Conservation (phyloP, 345 rosid species). For the Carallia brachiata region DNA sequence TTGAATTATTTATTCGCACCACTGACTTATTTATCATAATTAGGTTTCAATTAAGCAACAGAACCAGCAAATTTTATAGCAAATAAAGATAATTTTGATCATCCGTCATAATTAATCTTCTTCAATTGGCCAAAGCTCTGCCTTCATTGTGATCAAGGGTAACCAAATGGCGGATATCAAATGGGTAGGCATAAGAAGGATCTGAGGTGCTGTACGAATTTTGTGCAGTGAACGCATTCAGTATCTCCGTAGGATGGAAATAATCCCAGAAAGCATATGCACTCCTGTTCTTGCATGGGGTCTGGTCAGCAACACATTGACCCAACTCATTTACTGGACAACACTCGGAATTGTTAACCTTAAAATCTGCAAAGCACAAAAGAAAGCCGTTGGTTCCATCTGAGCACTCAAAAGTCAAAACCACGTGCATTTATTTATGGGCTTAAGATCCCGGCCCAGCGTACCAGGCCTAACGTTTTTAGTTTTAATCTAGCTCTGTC, state of each 20-base stretch:
- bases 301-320: slow-evolving; percentile 22
- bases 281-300: slow-evolving; percentile 38
- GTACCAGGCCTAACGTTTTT: too few relatives aligned
- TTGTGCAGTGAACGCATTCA: slow-evolving; percentile 26
- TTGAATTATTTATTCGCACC: too few relatives aligned
- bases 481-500: too few relatives aligned
- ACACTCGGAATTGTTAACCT: not conserved
- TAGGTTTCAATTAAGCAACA: too few relatives aligned
- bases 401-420: not conserved
- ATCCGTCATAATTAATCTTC: too few relatives aligned
- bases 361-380: slow-evolving; percentile 6
- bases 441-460: too few relatives aligned
- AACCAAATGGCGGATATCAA: slow-evolving; percentile 19
- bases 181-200: slow-evolving; percentile 24
- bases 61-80: too few relatives aligned
- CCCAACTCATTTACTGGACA: not conserved
- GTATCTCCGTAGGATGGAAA: slow-evolving; percentile 44
- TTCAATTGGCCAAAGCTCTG: too few relatives aligned
- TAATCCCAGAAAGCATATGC: slow-evolving; percentile 48
- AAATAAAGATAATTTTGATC: too few relatives aligned
- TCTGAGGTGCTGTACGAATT: slow-evolving; percentile 13
- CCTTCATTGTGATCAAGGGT: not conserved
- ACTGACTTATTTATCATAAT: too few relatives aligned
- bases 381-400: not conserved
- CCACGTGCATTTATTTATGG: too few relatives aligned